A percentile compares a stretch with the other conserved stretches of the same genome.
These are phyloP conservation scores for Lepidium sativum DNA, from an alignment of 345 rosid genomes.

Conservation along the genomic window DNA sequence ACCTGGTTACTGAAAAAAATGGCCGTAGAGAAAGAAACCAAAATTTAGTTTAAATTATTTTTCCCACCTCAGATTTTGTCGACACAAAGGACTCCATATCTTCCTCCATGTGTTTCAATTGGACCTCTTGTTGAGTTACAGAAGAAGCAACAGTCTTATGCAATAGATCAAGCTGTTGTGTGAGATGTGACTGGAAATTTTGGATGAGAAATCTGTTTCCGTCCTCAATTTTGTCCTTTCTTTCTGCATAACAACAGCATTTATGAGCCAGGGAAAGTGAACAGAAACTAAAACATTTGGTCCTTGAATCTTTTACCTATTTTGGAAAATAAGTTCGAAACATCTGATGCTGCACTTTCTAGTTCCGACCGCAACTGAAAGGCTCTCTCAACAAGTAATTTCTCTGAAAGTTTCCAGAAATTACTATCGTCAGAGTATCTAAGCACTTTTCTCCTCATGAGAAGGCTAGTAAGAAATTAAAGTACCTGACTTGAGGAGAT, in stretches of 20 bases:
- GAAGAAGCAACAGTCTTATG: slow-evolving; percentile 84
- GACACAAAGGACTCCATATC: slow-evolving; percentile 92
- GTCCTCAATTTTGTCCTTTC: slow-evolving; percentile 92
- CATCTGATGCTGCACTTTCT: slow-evolving; percentile 83
- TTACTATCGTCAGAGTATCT: background rate
- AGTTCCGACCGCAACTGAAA: slow-evolving; percentile 78
- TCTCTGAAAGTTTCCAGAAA: slow-evolving; percentile 41
- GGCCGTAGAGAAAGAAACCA: background rate
- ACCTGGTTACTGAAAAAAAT: background rate
- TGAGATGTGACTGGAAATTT: slow-evolving; percentile 73
- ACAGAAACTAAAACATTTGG: background rate
- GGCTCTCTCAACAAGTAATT: slow-evolving; percentile 74
- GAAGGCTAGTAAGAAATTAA: background rate
- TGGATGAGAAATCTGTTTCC: slow-evolving; percentile 65
- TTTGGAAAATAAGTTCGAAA: slow-evolving; percentile 77
- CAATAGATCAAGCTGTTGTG: slow-evolving; percentile 77
- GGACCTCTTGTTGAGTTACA: slow-evolving; percentile 81
- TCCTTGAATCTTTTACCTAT: slow-evolving; percentile 43
- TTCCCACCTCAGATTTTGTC: slow-evolving; percentile 65
- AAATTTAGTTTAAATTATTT: background rate
- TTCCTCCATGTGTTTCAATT: slow-evolving; percentile 84
- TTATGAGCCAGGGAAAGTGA: background rate
- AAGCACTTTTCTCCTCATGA: background rate
- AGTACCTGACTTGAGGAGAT: slow-evolving; percentile 86
- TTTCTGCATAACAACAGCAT: slow-evolving; percentile 44